Percentiles rank a stretch among this genome's conserved stretches.
Conservation (phyloP, 148 eudicot genomes). For the Chenopodium formosanum region DNA sequence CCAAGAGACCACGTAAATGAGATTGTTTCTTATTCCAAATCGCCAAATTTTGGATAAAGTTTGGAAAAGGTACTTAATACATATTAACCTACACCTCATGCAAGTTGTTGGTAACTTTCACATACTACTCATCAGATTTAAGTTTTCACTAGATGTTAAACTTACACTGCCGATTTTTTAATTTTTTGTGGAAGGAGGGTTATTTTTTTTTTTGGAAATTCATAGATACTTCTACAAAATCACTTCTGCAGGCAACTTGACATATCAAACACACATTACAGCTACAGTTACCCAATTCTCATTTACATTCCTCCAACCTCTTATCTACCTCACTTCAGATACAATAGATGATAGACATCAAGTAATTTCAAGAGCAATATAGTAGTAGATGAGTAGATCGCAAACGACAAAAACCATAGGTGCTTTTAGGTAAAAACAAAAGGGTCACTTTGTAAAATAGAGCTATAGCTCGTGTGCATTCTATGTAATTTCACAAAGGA, state of each 20-base stretch:
- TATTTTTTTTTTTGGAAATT: background rate
- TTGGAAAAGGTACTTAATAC: background rate
- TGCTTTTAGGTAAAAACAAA: background rate
- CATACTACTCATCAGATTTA: no score
- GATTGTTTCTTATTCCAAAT: background rate
- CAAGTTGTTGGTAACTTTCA: no score
- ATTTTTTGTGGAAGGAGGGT: no score
- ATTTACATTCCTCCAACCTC: background rate
- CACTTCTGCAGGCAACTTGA: no score
- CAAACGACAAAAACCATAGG: background rate
- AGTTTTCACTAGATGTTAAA: no score
- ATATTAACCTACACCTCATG: no score
- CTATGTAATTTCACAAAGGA: background rate
- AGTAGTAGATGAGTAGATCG: background rate
- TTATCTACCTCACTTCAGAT: background rate
- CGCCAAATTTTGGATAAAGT: background rate
- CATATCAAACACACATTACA: background rate
- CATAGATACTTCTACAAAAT: background rate
- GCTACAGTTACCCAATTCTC: background rate
- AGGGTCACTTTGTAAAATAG: background rate
- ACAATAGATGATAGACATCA: background rate
- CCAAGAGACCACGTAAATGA: background rate
- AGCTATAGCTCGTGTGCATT: background rate
- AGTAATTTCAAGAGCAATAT: background rate
- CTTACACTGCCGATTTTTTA: no score